A percentile compares a stretch with the other conserved stretches of the same genome.
Evolutionary conservation across 2,329 filamentous ascomycete species (phyloP).

Genomic region (Penicillium paneum): DNA sequence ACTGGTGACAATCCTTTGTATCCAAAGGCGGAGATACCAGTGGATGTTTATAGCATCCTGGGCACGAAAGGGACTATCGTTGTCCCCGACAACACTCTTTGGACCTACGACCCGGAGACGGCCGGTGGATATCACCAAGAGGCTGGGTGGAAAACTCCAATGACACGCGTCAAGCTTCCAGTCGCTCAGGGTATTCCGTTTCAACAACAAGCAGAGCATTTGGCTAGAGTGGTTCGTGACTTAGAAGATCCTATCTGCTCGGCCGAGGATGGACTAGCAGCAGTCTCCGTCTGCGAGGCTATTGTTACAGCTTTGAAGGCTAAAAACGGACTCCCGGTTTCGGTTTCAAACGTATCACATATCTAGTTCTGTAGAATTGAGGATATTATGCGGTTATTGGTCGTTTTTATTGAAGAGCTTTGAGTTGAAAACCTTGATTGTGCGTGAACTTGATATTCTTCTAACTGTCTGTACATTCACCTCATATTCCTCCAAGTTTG

Average conservation of each 20-base stretch:
- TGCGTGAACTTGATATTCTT: no score
- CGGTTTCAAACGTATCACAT: not conserved
- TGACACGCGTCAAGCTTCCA: not conserved
- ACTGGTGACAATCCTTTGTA: slow-evolving; percentile 13
- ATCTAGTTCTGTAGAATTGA: not conserved
- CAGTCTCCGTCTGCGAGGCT: slow-evolving; percentile 11
- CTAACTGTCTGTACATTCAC: not conserved
- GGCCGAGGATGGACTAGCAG: slow-evolving; percentile 13
- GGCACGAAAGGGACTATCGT: not conserved
- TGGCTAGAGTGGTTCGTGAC: slow-evolving; percentile 4
- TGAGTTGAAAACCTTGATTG: not conserved
- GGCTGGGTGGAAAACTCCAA: not conserved
- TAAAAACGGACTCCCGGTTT: not conserved
- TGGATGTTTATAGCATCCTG: slow-evolving; percentile 8
- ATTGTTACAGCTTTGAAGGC: not conserved
- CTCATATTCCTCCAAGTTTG: not conserved
- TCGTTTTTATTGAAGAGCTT: not conserved
- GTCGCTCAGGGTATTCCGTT: not conserved
- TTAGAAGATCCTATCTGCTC: slow-evolving; percentile 6
- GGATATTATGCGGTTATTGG: not conserved
- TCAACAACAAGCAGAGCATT: slow-evolving; percentile 7
- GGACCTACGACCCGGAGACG: not conserved
- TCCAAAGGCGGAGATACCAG: not conserved
- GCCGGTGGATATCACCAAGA: not conserved
- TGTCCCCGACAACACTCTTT: not conserved